Evolutionary conservation across 2,329 filamentous ascomycete species (phyloP), one percentile per base, ranked within the genome.

Genomic region (Grosmannia clavigera): DNA sequence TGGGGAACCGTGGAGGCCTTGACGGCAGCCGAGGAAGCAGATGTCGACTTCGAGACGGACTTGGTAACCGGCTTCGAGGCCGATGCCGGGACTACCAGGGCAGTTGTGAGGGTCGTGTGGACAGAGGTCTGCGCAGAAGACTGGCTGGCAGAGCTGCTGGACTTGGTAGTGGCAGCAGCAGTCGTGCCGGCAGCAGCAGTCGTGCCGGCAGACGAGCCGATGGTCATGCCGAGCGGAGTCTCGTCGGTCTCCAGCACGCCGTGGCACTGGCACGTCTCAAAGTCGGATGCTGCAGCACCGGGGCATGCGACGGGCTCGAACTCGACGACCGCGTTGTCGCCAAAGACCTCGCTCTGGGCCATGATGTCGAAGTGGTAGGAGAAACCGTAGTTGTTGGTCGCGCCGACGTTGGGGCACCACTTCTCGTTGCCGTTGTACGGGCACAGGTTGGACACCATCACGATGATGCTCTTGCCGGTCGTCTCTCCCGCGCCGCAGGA

Each of bases 341-440:
- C 70, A 54, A 72, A 67, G 9, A 72, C 61, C 58, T 67, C 63
- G 35, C 62, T 68, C 62, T 67, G 38, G 22, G 70, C 67, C 66
- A 69, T 70, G 59, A 73, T 72, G 63, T 72, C 71, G 58, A 72
- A 73, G 63, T 72, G 70, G 58, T 71, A 71, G 54, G 62, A 64
- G 62, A 68, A 73, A 3, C 70, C 70, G 60, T 72, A 72, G 3
- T 68, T 35, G 57, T 72, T 73, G 4, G 61, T 67, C 22, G 59
- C 65, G n/a, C 67, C 68, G 9, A 66, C 62, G n/a, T 58, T 57
- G 3, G 70, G 68, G 61, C 71, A 73, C 71, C 71, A 73, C 62
- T 67, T 62, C 55, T 66, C 65, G 54, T 73, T 73, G 16, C 71
- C 69, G 50, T 64, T 66, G 61, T 70, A 65, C 0, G 71, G 71